Evolutionary conservation across 148 eudicot genomes (phyloP).

Genomic region (Euryodendron excelsum): DNA sequence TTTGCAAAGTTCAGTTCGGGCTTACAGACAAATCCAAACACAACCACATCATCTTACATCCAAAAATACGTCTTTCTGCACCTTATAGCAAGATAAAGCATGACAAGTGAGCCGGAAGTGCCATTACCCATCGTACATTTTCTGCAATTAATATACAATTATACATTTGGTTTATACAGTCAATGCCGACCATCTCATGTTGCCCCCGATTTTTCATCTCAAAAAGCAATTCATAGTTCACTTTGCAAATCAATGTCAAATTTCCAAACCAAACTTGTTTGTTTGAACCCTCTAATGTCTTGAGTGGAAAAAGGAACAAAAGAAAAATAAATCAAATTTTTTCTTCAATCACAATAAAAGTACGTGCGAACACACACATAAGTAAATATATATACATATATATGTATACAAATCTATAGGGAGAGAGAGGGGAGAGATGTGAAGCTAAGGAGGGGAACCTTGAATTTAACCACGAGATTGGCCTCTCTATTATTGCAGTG

Average conservation of each 20-base stretch:
- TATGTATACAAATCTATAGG: too few species aligned
- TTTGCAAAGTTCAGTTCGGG: not conserved
- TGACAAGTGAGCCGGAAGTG: not conserved
- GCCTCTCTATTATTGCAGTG: constrained; percentile 9
- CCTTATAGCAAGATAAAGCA: not conserved
- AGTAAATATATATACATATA: not conserved
- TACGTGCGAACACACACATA: not conserved
- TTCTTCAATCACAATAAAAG: not conserved
- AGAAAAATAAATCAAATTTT: not conserved
- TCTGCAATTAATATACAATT: not conserved
- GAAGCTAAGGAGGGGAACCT: not conserved
- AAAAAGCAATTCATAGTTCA: not conserved
- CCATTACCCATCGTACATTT: not conserved
- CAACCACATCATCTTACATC: not conserved
- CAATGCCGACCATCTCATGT: not conserved
- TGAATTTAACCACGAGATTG: not conserved
- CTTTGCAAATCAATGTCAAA: not conserved
- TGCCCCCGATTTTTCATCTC: not conserved
- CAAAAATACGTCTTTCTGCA: not conserved
- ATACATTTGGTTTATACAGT: not conserved
- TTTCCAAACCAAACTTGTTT: not conserved
- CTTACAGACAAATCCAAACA: not conserved
- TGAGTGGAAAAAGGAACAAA: not conserved
- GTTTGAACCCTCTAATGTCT: not conserved
- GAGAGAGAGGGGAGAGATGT: not conserved